phyloP scores from a whole-genome alignment of 306 rosid species.

The Sophora flavescens region DNA sequence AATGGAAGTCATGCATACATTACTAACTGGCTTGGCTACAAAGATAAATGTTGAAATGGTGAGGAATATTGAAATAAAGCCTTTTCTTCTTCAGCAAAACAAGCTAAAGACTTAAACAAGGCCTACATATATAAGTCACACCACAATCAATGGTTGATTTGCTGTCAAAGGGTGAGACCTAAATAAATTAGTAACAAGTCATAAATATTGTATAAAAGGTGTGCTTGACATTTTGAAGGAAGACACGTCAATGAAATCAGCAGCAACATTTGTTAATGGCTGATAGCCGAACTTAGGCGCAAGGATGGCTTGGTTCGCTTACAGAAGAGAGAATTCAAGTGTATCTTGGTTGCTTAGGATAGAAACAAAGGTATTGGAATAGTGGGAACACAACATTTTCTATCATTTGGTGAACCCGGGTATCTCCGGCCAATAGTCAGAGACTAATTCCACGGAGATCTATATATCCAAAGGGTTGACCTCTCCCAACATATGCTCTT shows the following conservation, averaged over 20 bases:
- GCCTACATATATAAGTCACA: slow-evolving; percentile 38
- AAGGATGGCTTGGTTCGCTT: slow-evolving; percentile 50
- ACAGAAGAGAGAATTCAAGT: slow-evolving; percentile 42
- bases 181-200: slow-evolving; percentile 16
- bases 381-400: slow-evolving; percentile 37
- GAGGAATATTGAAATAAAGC: slow-evolving; percentile 38
- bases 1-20: slow-evolving; percentile 50
- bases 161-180: slow-evolving; percentile 38
- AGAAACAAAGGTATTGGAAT: slow-evolving; percentile 38
- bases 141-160: slow-evolving; percentile 39
- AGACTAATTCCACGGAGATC: too few relatives aligned
- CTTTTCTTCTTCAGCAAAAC: slow-evolving; percentile 74
- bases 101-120: slow-evolving; percentile 35
- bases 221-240: slow-evolving; percentile 54
- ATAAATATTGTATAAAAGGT: slow-evolving; percentile 35
- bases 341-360: slow-evolving; percentile 47
- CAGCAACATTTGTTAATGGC: slow-evolving; percentile 55
- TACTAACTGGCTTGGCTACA: slow-evolving; percentile 45
- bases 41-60: slow-evolving; percentile 43
- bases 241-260: slow-evolving; percentile 60
- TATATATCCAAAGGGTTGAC: too few relatives aligned
- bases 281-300: slow-evolving; percentile 71
- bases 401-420: too few relatives aligned
- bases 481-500: too few relatives aligned
- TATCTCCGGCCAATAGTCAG: too few relatives aligned